Percentiles rank a stretch among this genome's conserved stretches.
Evolutionary conservation across 163 green algal genomes (phyloP).

Genomic region (Prototheca wickerhamii): DNA sequence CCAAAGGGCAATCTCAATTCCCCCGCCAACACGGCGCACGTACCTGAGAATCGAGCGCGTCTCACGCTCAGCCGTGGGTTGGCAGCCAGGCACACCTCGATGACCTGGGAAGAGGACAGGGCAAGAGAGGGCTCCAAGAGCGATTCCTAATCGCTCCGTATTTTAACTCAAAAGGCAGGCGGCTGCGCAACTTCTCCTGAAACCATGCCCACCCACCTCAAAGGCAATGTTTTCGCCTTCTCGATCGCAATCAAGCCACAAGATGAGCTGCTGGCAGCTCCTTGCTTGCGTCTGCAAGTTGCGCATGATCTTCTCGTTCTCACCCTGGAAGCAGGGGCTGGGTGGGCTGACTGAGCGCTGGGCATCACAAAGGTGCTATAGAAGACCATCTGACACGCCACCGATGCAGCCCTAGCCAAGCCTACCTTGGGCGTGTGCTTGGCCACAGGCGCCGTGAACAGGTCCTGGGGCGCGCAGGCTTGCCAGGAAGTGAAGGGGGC

Average conservation of each 20-base stretch:
- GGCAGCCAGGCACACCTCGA: slow-evolving; percentile 62
- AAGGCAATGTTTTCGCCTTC: slow-evolving; percentile 98
- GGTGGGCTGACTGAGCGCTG: no score
- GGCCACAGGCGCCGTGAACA: slow-evolving; percentile 63
- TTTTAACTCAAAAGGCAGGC: no score
- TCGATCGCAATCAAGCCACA: slow-evolving; percentile 98
- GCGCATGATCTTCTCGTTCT: slow-evolving; percentile 50
- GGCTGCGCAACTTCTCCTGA: no score
- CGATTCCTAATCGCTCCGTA: no score
- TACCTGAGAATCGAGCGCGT: slow-evolving; percentile 73
- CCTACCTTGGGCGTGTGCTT: slow-evolving; percentile 71
- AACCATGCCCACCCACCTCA: slow-evolving; percentile 46
- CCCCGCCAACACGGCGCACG: slow-evolving; percentile 6
- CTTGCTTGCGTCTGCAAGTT: slow-evolving; percentile 72
- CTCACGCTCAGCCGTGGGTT: slow-evolving; percentile 62
- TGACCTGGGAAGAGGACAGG: slow-evolving; percentile 21
- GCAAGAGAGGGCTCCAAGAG: background rate
- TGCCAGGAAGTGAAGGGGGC: slow-evolving; percentile 47
- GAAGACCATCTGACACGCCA: background rate
- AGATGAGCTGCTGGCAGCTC: slow-evolving; percentile 68
- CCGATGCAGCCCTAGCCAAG: background rate
- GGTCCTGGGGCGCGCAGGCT: slow-evolving; percentile 58
- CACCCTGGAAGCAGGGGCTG: slow-evolving; percentile 44
- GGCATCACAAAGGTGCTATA: background rate
- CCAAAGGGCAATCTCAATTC: background rate